These are phyloP conservation scores for Cantharellus cinnabarinus DNA, from an alignment of 768 basidiomycete species.

Conservation along the genomic window DNA sequence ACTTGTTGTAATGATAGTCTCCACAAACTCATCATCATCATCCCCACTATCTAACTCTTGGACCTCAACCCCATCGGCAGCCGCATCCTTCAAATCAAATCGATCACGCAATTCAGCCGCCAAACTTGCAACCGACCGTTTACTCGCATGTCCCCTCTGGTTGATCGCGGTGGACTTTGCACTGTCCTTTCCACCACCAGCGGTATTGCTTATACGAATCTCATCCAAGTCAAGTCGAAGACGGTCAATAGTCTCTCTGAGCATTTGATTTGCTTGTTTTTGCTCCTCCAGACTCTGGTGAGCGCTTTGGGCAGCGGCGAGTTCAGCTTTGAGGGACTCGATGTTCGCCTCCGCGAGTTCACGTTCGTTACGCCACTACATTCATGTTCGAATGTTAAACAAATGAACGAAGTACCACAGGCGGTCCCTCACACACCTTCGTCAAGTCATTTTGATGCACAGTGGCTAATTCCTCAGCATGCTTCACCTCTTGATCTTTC, in stretches of 20 bases:
- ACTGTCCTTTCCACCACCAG: constrained; percentile 17
- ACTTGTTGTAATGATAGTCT: constrained; percentile 61
- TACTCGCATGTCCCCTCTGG: not conserved
- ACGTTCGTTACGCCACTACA: constrained; percentile 47
- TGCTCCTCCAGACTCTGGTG: constrained; percentile 68
- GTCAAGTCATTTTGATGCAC: constrained; percentile 41
- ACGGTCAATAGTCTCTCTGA: constrained; percentile 92
- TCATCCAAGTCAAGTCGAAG: constrained; percentile 91
- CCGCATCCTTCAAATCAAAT: constrained; percentile 3
- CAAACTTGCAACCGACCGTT: not conserved
- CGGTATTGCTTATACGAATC: constrained; percentile 35
- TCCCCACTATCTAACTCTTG: constrained; percentile 35
- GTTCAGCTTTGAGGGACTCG: constrained; percentile 45
- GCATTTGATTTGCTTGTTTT: constrained; percentile 80
- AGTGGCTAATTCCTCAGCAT: constrained; percentile 35
- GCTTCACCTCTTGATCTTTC: constrained; percentile 53
- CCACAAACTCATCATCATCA: constrained; percentile 57
- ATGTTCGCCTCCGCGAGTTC: constrained; percentile 55
- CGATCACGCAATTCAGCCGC: not conserved
- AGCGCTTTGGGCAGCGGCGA: constrained; percentile 46
- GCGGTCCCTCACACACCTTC: constrained; percentile 11
- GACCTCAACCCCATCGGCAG: constrained; percentile 20
- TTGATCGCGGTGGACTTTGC: constrained; percentile 11
- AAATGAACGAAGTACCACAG: not conserved
- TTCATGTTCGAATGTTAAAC: not conserved